Evolutionary conservation across 75 land plant species (phyloP), one percentile per base, ranked within the genome.

Genomic region (Ceratopteris richardii): DNA sequence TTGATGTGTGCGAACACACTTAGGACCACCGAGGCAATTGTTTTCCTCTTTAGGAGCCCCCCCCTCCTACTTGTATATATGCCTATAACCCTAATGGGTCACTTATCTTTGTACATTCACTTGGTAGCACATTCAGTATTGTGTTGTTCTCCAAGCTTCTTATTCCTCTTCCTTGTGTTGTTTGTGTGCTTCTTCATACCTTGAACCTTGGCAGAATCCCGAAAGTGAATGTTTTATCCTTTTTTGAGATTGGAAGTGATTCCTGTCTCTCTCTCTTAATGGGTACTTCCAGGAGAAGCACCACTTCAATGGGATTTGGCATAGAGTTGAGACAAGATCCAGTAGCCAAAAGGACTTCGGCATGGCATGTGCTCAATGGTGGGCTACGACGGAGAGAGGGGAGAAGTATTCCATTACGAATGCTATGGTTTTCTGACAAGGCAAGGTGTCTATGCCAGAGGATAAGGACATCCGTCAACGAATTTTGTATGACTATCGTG

Each of bases 401-500:
- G 37, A 33, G 22, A 46, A n/a, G 22, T 46, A 18, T 46, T 21
- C 18, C 50, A 46, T 46, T 46, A 6, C 12, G 5, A 46, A 46
- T 21, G 50, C 4, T 5, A 6, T 46, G 14, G 13, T 46, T 21
- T 46, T 18, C 50, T 2, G 14, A 3, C 18, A 46, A 18, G 50
- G 50, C 18, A 46, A 46, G 14, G 3, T 46, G 18, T 46, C 13
- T 46, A 17, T 14, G 18, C 50, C 50, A 2, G 50, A 5, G 4
- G 22, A 18, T 21, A 5, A 18, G 22, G 50, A 46, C 4, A 21
- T 46, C 22, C 18, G 22, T 18, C 5, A 46, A 17, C 17, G 36
- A 40, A 18, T 58, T 26, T 36, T 58, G 61, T 31, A 41, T 33
- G 61, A 58, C 14, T 31, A 1, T 31, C 61, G 36, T 58, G 61